A percentile compares a stretch with the other conserved stretches of the same genome.
phyloP scores from a whole-genome alignment of 1,284 basidiomycete species.

The Trichosporon faecale region DNA sequence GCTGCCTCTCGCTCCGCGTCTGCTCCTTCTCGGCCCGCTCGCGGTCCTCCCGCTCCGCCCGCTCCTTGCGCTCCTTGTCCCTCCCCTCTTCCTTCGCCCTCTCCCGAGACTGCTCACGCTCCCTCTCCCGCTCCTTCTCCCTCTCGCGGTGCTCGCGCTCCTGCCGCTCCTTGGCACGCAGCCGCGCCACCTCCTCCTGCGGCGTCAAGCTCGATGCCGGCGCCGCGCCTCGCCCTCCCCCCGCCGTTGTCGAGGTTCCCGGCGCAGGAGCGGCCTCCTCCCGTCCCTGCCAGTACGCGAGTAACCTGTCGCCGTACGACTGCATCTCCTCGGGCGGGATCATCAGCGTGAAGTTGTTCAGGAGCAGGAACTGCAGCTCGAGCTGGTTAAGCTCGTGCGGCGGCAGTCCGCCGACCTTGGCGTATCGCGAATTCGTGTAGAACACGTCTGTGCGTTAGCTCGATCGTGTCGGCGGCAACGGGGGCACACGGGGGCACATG shows the following conservation, averaged over 20 bases:
- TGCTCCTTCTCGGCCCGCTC: not conserved
- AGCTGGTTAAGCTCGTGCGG: conserved; percentile 93
- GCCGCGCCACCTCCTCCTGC: not conserved
- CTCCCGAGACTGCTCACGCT: not conserved
- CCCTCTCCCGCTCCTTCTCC: not conserved
- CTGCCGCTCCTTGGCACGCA: conserved; percentile 5
- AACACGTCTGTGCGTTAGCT: conserved; percentile 68
- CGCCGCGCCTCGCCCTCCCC: conserved; percentile 13
- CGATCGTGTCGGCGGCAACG: not conserved
- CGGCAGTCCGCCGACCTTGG: conserved; percentile 95
- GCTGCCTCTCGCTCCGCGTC: not conserved
- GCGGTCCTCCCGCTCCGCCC: not conserved
- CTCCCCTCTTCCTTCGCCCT: not conserved
- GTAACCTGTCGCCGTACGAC: conserved; percentile 83
- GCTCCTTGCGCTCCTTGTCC: conserved; percentile 3
- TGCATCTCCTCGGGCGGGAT: conserved; percentile 91
- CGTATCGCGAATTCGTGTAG: conserved; percentile 98
- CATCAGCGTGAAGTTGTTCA: conserved; percentile 90
- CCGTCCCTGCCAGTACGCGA: conserved; percentile 54
- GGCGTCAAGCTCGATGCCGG: not conserved
- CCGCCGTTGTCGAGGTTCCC: not conserved
- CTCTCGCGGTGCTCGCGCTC: conserved; percentile 15
- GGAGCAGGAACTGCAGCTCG: conserved; percentile 90
- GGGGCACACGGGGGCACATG: not conserved
- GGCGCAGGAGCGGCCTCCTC: conserved; percentile 23